Conservation (phyloP, 1,284 basidiomycete species). For the Ceratobasidium sp. region DNA sequence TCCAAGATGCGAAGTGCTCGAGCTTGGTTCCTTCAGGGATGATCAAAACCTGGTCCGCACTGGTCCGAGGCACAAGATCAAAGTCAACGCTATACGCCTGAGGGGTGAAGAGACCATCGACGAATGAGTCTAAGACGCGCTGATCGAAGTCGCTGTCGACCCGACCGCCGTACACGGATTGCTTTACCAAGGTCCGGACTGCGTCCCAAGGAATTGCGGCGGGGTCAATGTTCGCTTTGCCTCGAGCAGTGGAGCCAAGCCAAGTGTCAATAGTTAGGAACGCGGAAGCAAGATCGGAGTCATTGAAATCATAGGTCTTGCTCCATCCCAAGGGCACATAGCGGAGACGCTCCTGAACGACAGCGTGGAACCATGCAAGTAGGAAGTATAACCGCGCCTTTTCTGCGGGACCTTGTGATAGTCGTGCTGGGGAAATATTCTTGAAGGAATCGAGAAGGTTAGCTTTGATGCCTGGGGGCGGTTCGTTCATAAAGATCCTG, state of each 20-base stretch:
- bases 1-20: slow-evolving; percentile 90
- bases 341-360: slow-evolving; percentile 93
- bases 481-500: slow-evolving; percentile 96
- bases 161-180: slow-evolving; percentile 93
- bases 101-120: slow-evolving; percentile 87
- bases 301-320: slow-evolving; percentile 96
- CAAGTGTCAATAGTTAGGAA: slow-evolving; percentile 91
- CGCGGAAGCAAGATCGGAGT: slow-evolving; percentile 95
- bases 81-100: slow-evolving; percentile 92
- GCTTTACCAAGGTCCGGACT: slow-evolving; percentile 87
- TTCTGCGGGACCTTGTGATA: slow-evolving; percentile 86
- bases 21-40: slow-evolving; percentile 92
- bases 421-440: slow-evolving; percentile 74
- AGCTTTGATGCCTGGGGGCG: slow-evolving; percentile 93
- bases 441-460: slow-evolving; percentile 92
- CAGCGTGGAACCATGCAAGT: slow-evolving; percentile 98
- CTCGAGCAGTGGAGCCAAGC: slow-evolving; percentile 83
- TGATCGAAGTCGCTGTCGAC: slow-evolving; percentile 96
- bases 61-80: slow-evolving; percentile 73
- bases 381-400: slow-evolving; percentile 92
- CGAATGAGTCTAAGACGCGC: slow-evolving; percentile 88
- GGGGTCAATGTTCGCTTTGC: slow-evolving; percentile 90
- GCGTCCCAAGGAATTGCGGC: slow-evolving; percentile 93
- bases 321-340: slow-evolving; percentile 96
- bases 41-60: slow-evolving; percentile 67